These are phyloP conservation scores for Polyporus arcularius DNA, from an alignment of 768 basidiomycete species.

Conservation along the genomic window DNA sequence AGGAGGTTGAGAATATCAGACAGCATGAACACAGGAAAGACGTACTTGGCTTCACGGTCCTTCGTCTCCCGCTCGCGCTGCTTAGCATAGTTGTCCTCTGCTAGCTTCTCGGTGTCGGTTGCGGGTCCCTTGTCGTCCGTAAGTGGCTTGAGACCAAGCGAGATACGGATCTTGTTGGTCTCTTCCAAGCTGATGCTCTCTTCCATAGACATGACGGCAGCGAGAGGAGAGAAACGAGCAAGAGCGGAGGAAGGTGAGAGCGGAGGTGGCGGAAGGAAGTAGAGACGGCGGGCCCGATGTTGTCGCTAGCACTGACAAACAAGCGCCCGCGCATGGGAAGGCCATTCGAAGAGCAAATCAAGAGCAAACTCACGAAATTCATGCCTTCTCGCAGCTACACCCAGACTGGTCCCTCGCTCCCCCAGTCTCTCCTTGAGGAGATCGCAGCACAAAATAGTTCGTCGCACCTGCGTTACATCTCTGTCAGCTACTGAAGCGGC, in stretches of 20 bases:
- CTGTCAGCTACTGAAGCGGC: not conserved
- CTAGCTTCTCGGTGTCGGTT: constrained; percentile 78
- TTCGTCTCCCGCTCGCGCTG: constrained; percentile 68
- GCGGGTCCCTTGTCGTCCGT: constrained; percentile 75
- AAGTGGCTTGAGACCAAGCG: constrained; percentile 90
- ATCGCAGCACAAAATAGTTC: constrained; percentile 19
- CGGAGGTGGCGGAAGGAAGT: constrained; percentile 6
- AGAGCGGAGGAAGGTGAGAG: not conserved
- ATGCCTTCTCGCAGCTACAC: constrained; percentile 22
- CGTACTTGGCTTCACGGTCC: constrained; percentile 76
- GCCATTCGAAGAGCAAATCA: constrained; percentile 5
- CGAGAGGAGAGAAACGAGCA: not conserved
- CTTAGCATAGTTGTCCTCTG: constrained; percentile 84
- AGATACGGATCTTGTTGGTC: constrained; percentile 94
- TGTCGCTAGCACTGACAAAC: constrained; percentile 5
- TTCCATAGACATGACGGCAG: constrained; percentile 56
- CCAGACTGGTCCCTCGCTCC: constrained; percentile 26
- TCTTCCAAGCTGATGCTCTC: constrained; percentile 90
- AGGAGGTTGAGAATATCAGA: constrained; percentile 22
- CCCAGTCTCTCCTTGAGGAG: constrained; percentile 30
- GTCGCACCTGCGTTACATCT: not conserved
- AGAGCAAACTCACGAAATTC: constrained; percentile 8
- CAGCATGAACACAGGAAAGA: constrained; percentile 9
- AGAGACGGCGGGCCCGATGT: not conserved
- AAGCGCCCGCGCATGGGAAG: constrained; percentile 1